A percentile compares a stretch with the other conserved stretches of the same genome.
phyloP scores from a whole-genome alignment of 2,329 filamentous ascomycete genomes.

The Hypocrella siamensis region DNA sequence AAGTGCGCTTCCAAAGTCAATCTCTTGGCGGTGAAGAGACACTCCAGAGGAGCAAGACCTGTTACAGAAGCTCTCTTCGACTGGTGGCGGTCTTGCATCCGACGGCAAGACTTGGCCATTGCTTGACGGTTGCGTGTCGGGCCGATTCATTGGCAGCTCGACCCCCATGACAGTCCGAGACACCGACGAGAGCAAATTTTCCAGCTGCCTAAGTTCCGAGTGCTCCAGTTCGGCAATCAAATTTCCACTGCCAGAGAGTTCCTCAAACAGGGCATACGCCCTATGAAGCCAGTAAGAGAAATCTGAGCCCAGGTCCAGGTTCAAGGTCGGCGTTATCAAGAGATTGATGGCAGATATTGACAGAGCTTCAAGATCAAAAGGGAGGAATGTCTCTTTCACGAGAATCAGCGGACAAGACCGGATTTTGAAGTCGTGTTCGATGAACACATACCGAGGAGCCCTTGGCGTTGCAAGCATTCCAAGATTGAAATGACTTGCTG shows the following conservation, averaged over 20 bases:
- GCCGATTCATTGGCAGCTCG: too few species aligned
- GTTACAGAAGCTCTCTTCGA: too few species aligned
- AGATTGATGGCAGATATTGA: constrained; percentile 22
- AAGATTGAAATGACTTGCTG: constrained; percentile 16
- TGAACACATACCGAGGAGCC: constrained; percentile 20
- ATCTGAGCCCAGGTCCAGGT: constrained; percentile 14
- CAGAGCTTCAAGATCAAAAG: constrained; percentile 25
- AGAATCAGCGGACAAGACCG: neutral
- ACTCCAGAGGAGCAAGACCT: too few species aligned
- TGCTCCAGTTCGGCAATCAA: constrained; percentile 23
- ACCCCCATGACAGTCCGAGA: too few species aligned
- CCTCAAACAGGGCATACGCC: constrained; percentile 24
- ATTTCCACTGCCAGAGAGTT: constrained; percentile 26
- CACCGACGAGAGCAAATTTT: too few species aligned
- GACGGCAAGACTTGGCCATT: too few species aligned
- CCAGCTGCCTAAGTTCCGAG: constrained; percentile 24
- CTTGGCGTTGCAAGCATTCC: constrained; percentile 21
- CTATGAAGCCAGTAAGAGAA: constrained; percentile 18
- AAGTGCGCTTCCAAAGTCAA: too few species aligned
- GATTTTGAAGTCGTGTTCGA: neutral
- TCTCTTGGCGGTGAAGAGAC: too few species aligned
- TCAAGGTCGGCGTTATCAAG: constrained; percentile 16
- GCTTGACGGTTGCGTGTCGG: too few species aligned
- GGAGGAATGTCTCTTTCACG: constrained; percentile 23
- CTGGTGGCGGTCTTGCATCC: too few species aligned